phyloP scores from a whole-genome alignment of 257 asterid genomes.

The Primulina eburnea region DNA sequence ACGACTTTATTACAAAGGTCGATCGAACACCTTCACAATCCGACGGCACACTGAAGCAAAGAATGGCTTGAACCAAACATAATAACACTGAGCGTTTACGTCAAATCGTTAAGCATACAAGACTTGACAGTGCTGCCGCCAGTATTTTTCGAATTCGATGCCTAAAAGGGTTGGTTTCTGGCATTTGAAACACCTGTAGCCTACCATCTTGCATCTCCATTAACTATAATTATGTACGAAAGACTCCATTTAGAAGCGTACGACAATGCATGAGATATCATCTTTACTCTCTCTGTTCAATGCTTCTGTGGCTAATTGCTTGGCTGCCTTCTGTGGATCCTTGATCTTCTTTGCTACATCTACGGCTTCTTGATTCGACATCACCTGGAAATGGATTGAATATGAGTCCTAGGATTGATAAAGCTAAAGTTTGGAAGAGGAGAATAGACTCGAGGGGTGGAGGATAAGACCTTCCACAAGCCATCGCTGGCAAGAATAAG shows the following conservation, averaged over 20 bases:
- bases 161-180: slow-evolving; percentile 21
- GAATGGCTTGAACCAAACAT: neutral
- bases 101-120: neutral
- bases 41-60: neutral
- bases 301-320: slow-evolving; percentile 67
- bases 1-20: slow-evolving; percentile 25
- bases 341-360: slow-evolving; percentile 68
- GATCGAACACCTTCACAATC: slow-evolving; percentile 12
- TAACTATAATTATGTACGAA: slow-evolving; percentile 31
- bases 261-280: slow-evolving; percentile 85
- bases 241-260: slow-evolving; percentile 53
- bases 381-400: slow-evolving; percentile 44
- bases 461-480: slow-evolving; percentile 70
- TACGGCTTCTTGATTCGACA: slow-evolving; percentile 91
- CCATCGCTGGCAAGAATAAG: slow-evolving; percentile 96
- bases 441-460: neutral
- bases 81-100: neutral
- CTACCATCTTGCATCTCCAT: slow-evolving; percentile 23
- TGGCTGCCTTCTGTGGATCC: slow-evolving; percentile 90
- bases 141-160: slow-evolving; percentile 10
- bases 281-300: slow-evolving; percentile 82
- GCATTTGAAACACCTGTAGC: slow-evolving; percentile 23
- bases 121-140: neutral
- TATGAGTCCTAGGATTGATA: neutral
- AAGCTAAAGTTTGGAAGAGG: slow-evolving; percentile 1